Conservation (phyloP, 202 grass and related monocot genomes). For the Digitaria exilis region DNA sequence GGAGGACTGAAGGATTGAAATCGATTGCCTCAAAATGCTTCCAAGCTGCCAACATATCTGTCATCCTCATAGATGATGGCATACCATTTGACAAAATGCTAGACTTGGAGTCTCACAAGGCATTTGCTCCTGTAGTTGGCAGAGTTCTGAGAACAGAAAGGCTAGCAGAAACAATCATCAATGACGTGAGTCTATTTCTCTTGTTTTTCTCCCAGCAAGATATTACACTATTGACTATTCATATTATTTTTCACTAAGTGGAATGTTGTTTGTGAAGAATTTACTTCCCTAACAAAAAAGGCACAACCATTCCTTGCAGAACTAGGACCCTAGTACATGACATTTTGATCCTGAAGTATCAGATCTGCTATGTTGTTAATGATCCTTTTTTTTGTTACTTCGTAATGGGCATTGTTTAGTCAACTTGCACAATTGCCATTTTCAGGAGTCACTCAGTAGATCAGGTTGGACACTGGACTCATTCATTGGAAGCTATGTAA, state of each 20-base stretch:
- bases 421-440: constrained; percentile 18
- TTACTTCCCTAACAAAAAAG: not conserved
- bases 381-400: not conserved
- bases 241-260: not conserved
- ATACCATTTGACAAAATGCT: constrained; percentile 79
- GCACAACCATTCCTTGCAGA: not conserved
- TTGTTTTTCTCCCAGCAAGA: not conserved
- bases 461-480: constrained; percentile 82
- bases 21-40: constrained; percentile 85
- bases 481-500: constrained; percentile 68
- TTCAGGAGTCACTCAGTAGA: constrained; percentile 66
- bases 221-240: not conserved
- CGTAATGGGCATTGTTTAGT: not conserved
- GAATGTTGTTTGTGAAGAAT: not conserved
- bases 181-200: constrained; percentile 65
- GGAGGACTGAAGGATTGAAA: constrained; percentile 59
- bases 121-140: constrained; percentile 63
- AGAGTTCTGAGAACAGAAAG: constrained; percentile 85
- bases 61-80: constrained; percentile 77
- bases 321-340: not conserved
- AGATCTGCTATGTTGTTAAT: not conserved
- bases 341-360: constrained; percentile 6
- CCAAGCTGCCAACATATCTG: constrained; percentile 76
- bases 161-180: constrained; percentile 90
- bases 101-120: constrained; percentile 68